Evolutionary conservation across 2,329 filamentous ascomycete species (phyloP).

Genomic region (Aspergillus puulaauensis): DNA sequence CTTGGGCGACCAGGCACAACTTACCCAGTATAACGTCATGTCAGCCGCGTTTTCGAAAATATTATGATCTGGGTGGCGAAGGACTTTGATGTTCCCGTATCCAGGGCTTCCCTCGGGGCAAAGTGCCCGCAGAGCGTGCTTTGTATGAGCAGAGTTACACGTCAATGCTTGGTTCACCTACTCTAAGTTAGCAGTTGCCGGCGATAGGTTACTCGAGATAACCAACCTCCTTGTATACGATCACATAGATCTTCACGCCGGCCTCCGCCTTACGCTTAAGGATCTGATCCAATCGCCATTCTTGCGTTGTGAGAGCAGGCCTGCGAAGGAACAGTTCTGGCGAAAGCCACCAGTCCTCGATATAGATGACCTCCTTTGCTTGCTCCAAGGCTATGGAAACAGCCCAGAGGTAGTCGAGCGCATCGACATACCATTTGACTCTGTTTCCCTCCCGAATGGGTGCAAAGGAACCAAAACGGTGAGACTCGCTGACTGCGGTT

Average conservation of each 20-base stretch:
- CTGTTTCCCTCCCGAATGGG: slow-evolving; percentile 81
- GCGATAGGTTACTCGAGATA: neutral
- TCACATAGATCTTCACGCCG: slow-evolving; percentile 90
- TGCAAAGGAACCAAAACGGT: slow-evolving; percentile 89
- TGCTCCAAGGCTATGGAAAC: slow-evolving; percentile 87
- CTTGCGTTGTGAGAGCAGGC: slow-evolving; percentile 76
- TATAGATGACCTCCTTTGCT: slow-evolving; percentile 91
- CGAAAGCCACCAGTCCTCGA: slow-evolving; percentile 95
- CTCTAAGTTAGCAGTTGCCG: slow-evolving; percentile 7
- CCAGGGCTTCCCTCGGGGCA: slow-evolving; percentile 81
- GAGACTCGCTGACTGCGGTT: slow-evolving; percentile 65
- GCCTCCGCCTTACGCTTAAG: slow-evolving; percentile 86
- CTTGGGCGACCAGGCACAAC: neutral
- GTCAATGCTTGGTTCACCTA: slow-evolving; percentile 72
- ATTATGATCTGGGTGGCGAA: slow-evolving; percentile 94
- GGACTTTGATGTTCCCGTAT: slow-evolving; percentile 81
- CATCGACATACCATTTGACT: slow-evolving; percentile 97
- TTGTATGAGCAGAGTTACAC: slow-evolving; percentile 91
- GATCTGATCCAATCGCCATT: slow-evolving; percentile 83
- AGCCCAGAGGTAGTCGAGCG: slow-evolving; percentile 91
- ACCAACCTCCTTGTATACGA: slow-evolving; percentile 79
- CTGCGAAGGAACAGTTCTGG: slow-evolving; percentile 83
- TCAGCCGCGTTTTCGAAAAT: slow-evolving; percentile 89
- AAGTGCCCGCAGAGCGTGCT: slow-evolving; percentile 74
- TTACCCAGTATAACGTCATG: slow-evolving; percentile 89